Base-by-base conservation (phyloP, 495 filamentous ascomycete species). In the Cryomyces antarcticus region DNA sequence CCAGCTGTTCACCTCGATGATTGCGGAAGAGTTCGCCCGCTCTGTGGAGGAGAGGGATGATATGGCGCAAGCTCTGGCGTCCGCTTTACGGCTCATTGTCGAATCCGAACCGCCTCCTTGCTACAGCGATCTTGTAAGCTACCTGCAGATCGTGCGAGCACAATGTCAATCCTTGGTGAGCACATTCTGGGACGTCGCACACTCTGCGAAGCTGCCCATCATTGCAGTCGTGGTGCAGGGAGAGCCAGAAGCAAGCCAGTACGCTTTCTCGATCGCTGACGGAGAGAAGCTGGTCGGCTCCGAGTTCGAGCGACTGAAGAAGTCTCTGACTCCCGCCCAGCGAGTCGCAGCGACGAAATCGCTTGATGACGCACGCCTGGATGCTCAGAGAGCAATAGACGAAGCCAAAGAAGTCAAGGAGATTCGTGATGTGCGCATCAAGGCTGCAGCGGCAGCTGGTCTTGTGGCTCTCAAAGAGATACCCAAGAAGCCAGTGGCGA, bases 201-300 rank as follows among this genome's bases (percentile, higher is more conserved):
- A 85, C 54, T 63, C 69, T 39, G 64, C 69, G 38, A 82, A 78
- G 54, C 56, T 96, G 38, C 88, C 89, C 3, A 62, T 63, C 7
- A 71, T 95, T 33, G 82, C 92, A 42, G 80, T 86, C 30, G 77
- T 96, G 34, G 82, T 92, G 24, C 89, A 96, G 63, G 92, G 89
- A 13, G 88, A 96, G 47, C 58, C 77, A 1, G 81, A 85, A 53
- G 86, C 89, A 37, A 85, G 88, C 7, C 83, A 83, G 12, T 82
- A 77, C 46, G 85, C 89, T 28, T 97, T 97, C 61, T 89, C 83
- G 34, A 67, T 95, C 44, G 64, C 70, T 1, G 80, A 88, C 51
- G 89, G 86, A 1, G 83, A 94, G 47, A 85, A 82, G 57, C 78
- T 89, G 30, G 70, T 89, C 40, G 71, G 67, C 28, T 67, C 77